Evolutionary conservation across 805 yeast species (phyloP), one percentile per base, ranked within the genome.

Genomic region (Tetrapisispora fleetii): DNA sequence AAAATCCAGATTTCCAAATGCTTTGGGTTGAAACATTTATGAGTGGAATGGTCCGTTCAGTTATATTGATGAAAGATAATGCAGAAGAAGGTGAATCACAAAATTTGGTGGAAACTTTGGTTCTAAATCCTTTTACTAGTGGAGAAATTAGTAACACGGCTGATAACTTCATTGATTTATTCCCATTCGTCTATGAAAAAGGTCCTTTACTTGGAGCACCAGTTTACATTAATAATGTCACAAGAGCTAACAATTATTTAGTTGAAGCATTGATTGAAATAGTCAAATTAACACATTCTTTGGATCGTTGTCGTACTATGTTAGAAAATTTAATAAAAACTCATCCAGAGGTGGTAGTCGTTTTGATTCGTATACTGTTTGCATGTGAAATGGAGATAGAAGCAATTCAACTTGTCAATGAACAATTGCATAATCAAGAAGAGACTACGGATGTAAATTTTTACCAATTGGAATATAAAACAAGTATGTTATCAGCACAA

Each of bases 81-180:
- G 51, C 68, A 7, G 86, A 79, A 54, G 88, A 85, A 46, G 95
- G 88, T 46, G 88, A 82, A 68, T 84, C 70, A 58, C 72, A 74
- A 42, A 74, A 78, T 45, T 75, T 93, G 48, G 95, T 89, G 10
- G 95, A 90, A 61, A 83, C 93, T 37, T 77, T 96, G 54, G 80
- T 83, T 50, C 73, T 87, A 49, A 84, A 88, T 57, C 97, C 97
- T 4, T 76, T 93, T 38, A 54, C 58, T 3, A 54, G 67, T 2
- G 67, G 68, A 27, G 61, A 65, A 45, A 50, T 66, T 17, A 68
- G 59, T 48, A 55, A 54, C 33, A 60, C 61, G 3, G 53, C 65
- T 2, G 63, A 64, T 19, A 54, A 55, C 24, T 66, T 64, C 32
- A 64, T 66, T 35, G 50, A 57, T 11, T 49, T 60, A 24, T 65